These are phyloP conservation scores for Tetracladium marchalianum DNA, from an alignment of 495 filamentous ascomycete species.

Conservation along the genomic window DNA sequence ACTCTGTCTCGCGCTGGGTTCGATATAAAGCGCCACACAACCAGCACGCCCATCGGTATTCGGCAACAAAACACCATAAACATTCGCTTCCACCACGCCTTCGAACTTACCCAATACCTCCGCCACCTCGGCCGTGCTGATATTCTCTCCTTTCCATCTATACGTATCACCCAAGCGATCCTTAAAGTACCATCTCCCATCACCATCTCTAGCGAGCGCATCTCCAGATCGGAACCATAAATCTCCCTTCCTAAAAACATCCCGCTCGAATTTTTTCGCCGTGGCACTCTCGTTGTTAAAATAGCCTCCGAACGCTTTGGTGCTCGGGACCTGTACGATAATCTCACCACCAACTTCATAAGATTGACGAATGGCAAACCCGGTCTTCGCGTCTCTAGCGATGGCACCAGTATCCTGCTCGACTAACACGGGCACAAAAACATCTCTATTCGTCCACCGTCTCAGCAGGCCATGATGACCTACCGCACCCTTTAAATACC, in stretches of 20 bases:
- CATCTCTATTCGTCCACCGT: conserved; percentile 37
- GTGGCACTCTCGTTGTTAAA: conserved; percentile 57
- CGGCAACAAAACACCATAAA: conserved; percentile 67
- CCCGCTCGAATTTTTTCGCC: conserved; percentile 53
- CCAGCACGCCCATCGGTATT: conserved; percentile 64
- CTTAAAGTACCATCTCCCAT: conserved; percentile 72
- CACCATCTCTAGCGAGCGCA: conserved; percentile 49
- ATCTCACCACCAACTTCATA: conserved; percentile 70
- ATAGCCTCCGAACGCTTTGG: conserved; percentile 59
- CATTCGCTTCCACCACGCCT: conserved; percentile 63
- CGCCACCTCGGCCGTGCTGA: conserved; percentile 68
- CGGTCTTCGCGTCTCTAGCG: conserved; percentile 51
- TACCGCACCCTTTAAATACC: conserved; percentile 51
- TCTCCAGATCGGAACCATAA: conserved; percentile 69
- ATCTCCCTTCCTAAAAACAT: conserved; percentile 69
- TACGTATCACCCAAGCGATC: conserved; percentile 73
- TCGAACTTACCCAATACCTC: conserved; percentile 56
- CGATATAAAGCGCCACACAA: conserved; percentile 44
- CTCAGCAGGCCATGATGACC: conserved; percentile 61
- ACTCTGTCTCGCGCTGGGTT: conserved; percentile 25
- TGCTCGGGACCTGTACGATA: conserved; percentile 51
- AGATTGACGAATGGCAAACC: conserved; percentile 50
- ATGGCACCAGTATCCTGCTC: conserved; percentile 59
- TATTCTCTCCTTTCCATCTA: conserved; percentile 79
- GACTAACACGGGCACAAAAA: conserved; percentile 55